These are phyloP conservation scores for Candolleomyces aberdarensis DNA, from an alignment of 768 basidiomycete genomes.

Conservation along the genomic window DNA sequence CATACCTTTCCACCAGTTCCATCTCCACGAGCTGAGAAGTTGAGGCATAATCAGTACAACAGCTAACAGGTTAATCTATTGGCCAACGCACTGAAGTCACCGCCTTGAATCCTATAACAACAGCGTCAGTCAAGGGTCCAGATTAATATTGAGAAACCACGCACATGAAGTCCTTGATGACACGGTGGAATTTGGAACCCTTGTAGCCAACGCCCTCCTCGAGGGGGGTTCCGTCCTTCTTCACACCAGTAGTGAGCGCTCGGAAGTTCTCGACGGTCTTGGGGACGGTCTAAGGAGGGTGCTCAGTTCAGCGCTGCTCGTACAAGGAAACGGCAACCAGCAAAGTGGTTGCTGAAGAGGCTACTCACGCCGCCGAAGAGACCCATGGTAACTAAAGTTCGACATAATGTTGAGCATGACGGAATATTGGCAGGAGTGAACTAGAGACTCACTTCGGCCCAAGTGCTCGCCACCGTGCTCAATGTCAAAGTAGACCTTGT, in stretches of 20 bases:
- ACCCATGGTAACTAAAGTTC: slow-evolving; percentile 68
- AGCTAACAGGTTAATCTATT: background rate
- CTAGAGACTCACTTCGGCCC: slow-evolving; percentile 61
- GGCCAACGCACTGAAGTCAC: slow-evolving; percentile 82
- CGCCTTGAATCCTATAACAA: slow-evolving; percentile 83
- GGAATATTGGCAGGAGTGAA: background rate
- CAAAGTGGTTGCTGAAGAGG: background rate
- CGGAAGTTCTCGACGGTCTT: slow-evolving; percentile 99
- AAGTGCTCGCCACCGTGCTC: slow-evolving; percentile 86
- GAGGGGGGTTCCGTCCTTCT: slow-evolving; percentile 59
- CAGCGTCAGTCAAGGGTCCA: background rate
- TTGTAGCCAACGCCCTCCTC: slow-evolving; percentile 89
- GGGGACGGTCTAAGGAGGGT: slow-evolving; percentile 70
- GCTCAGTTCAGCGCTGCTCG: too few species aligned
- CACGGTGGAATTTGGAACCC: slow-evolving; percentile 94
- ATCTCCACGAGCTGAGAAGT: slow-evolving; percentile 63
- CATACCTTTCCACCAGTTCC: slow-evolving; percentile 88
- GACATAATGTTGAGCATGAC: slow-evolving; percentile 10
- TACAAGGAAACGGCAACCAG: too few species aligned
- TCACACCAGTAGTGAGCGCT: slow-evolving; percentile 80
- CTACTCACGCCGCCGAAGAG: slow-evolving; percentile 80
- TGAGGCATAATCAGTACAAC: background rate
- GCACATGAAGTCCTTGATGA: slow-evolving; percentile 92
- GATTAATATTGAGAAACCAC: slow-evolving; percentile 14
- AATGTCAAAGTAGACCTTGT: slow-evolving; percentile 94